Evolutionary conservation across 257 asterid genomes (phyloP), one percentile per base, ranked within the genome.

Genomic region (Lavandula angustifolia): DNA sequence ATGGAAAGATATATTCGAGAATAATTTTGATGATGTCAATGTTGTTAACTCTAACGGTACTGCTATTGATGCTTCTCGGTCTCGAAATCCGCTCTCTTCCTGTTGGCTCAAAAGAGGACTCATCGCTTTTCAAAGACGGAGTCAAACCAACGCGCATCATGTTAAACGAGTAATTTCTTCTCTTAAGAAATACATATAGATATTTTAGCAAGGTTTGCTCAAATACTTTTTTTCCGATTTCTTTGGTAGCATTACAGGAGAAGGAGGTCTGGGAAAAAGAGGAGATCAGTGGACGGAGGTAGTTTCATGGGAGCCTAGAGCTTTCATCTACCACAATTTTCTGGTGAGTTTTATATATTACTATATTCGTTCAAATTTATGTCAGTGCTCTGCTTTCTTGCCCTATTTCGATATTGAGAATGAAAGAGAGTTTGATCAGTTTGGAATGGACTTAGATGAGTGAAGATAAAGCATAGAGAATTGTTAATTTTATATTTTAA

Each of bases 231-330:
- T 51, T 18, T 5, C 22, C 3, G 29, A 4, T 34, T 22, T 31
- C 2, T 3, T 35, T 8, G 17, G 47, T 34, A 31, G 1, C 38
- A 49, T 9, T 9, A 16, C 16, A 9, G 17, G 31, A 14, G 7
- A 2, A n/a, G 14, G 14, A 9, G 96, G 95, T 50, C 44, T 85
- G 56, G 91, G 82, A 16, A 67, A 68, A 58, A 80, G 82, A 72
- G 80, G 77, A 7, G 85, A 79, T 35, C 91, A 81, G 70, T 85
- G 97, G 97, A 76, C 81, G 22, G 94, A 89, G 84, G 72, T 89
- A 63, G 73, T 89, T 5, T 83, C 97, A n/a, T 89, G 95, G 94
- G 87, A 89, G 80, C 95, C 97, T 11, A 82, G 97, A 73, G 97
- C 94, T 52, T 89, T 78, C 67, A 0, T 89, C 34, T 87, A 83